A percentile compares a stretch with the other conserved stretches of the same genome.
Evolutionary conservation across 2,329 filamentous ascomycete species (phyloP).

Genomic region (Nemania serpens): DNA sequence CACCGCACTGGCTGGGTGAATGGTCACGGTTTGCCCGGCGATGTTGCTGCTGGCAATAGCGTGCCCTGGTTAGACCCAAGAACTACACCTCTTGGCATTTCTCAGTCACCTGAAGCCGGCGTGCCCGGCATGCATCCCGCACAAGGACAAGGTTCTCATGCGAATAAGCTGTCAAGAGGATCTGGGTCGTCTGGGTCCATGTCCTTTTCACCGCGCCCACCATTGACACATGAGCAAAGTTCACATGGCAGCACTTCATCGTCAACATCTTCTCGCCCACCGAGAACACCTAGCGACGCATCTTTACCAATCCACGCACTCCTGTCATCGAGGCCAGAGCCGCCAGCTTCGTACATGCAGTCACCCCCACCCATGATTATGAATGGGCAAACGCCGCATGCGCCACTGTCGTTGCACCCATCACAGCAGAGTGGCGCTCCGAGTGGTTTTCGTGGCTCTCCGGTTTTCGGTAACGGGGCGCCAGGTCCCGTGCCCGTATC

Average conservation of each 20-base stretch:
- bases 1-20: conserved; percentile 33
- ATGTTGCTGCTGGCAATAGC: conserved; percentile 17
- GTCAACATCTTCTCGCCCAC: conserved; percentile 45
- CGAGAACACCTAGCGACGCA: conserved; percentile 55
- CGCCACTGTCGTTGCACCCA: conserved; percentile 27
- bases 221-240: conserved; percentile 48
- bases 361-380: conserved; percentile 13
- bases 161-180: conserved; percentile 9
- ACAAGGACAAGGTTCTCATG: conserved; percentile 7
- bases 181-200: conserved; percentile 31
- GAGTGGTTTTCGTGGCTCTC: conserved; percentile 14
- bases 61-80: conserved; percentile 38
- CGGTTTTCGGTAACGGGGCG: conserved; percentile 28
- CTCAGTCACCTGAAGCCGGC: conserved; percentile 37
- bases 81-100: conserved; percentile 19
- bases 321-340: conserved; percentile 48
- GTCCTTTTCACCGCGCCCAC: conserved; percentile 45
- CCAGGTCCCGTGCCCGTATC: conserved; percentile 23
- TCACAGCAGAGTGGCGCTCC: conserved; percentile 26
- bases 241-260: conserved; percentile 48
- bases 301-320: conserved; percentile 60
- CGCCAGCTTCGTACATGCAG: conserved; percentile 26
- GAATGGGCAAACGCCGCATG: conserved; percentile 26
- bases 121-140: conserved; percentile 29
- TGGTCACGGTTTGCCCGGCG: conserved; percentile 28